Percentiles rank a stretch among this genome's conserved stretches.
Evolutionary conservation across 345 rosid species (phyloP).

Genomic region (Euphorbia lathyris): DNA sequence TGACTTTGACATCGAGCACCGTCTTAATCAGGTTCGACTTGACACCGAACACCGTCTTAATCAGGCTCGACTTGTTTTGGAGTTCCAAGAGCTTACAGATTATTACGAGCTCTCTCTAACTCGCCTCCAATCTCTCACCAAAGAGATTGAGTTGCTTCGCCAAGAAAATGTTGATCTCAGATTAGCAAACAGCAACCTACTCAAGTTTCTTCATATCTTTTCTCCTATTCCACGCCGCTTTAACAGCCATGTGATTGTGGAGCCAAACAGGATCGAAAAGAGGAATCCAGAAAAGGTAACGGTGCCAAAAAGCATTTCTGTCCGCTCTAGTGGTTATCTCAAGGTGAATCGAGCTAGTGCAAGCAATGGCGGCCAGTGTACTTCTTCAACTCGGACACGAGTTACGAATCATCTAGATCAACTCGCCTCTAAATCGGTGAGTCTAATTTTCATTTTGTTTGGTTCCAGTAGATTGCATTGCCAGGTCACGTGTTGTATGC

Average conservation of each 20-base stretch:
- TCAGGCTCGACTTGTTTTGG: conserved; percentile 66
- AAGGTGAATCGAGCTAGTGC: conserved; percentile 13
- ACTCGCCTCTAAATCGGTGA: conserved; percentile 41
- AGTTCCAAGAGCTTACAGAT: conserved; percentile 61
- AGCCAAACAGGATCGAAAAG: not conserved
- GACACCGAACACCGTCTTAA: no score
- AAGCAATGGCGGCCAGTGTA: conserved; percentile 27
- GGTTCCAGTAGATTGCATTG: not conserved
- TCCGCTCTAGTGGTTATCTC: conserved; percentile 15
- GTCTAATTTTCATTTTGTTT: not conserved
- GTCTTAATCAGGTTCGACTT: conserved; percentile 67
- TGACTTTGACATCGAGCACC: conserved; percentile 44
- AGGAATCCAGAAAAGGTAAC: conserved; percentile 3
- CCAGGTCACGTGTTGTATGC: not conserved
- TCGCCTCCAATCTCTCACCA: conserved; percentile 47
- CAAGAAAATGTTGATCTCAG: conserved; percentile 21
- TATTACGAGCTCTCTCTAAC: conserved; percentile 40
- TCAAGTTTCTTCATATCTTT: conserved; percentile 26
- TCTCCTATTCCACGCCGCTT: conserved; percentile 27
- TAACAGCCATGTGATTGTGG: not conserved
- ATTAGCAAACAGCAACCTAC: conserved; percentile 9
- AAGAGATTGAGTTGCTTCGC: conserved; percentile 18
- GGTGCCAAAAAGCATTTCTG: conserved; percentile 24
- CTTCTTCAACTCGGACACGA: conserved; percentile 32
- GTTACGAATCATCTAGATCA: conserved; percentile 25